Evolutionary conservation across 2,329 filamentous ascomycete species (phyloP).

Genomic region (Curvularia spicifera): DNA sequence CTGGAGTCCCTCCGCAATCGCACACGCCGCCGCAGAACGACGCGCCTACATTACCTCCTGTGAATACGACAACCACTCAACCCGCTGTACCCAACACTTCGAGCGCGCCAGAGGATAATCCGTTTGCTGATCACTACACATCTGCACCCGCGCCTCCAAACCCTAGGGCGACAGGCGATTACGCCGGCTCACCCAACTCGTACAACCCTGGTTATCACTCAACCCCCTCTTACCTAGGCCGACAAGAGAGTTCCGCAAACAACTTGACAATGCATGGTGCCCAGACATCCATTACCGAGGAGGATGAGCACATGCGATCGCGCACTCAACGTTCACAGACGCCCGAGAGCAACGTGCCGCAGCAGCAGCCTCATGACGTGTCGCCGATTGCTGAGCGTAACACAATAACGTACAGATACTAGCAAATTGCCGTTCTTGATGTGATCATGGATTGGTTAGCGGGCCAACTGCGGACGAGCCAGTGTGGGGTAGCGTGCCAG

Average conservation of each 20-base stretch:
- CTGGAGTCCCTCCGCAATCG: conserved; percentile 24
- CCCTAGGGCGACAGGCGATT: conserved; percentile 22
- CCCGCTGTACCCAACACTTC: conserved; percentile 27
- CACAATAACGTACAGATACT: conserved; percentile 49
- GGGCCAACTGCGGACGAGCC: conserved; percentile 16
- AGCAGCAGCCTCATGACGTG: conserved; percentile 36
- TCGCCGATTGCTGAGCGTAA: conserved; percentile 48
- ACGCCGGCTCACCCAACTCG: conserved; percentile 32
- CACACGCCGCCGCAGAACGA: conserved; percentile 25
- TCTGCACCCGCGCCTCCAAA: conserved; percentile 38
- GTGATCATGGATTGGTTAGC: conserved; percentile 13
- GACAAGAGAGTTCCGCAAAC: conserved; percentile 53
- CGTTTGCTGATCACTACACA: conserved; percentile 53
- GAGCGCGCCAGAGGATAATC: conserved; percentile 41
- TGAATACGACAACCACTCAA: conserved; percentile 16
- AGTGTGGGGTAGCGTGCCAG: conserved; percentile 20
- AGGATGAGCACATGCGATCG: conserved; percentile 34
- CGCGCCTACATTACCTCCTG: conserved; percentile 29
- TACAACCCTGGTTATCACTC: conserved; percentile 47
- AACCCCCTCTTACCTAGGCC: conserved; percentile 53
- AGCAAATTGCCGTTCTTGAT: conserved; percentile 15
- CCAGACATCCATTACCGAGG: conserved; percentile 33
- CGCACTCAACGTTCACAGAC: conserved; percentile 35
- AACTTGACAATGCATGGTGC: conserved; percentile 57
- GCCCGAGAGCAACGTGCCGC: conserved; percentile 28